A percentile compares a stretch with the other conserved stretches of the same genome.
These are phyloP conservation scores for Ceratobasidium sp. DNA, from an alignment of 1,284 basidiomycete genomes.

Conservation along the genomic window DNA sequence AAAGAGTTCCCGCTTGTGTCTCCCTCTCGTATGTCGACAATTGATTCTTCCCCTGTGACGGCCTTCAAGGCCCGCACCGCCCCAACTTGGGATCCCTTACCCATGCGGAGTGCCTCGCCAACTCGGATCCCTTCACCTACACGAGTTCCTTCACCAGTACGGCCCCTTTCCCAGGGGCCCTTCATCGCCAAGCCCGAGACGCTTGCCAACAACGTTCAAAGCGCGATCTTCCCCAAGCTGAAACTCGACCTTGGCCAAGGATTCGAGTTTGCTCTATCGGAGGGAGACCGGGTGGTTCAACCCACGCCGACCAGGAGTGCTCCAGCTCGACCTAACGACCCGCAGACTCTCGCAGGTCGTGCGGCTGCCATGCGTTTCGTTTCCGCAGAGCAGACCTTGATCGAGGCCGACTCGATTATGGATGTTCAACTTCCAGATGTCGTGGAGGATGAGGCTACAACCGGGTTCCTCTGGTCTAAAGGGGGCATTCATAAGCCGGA, in stretches of 20 bases:
- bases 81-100: conserved; percentile 2
- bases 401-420: conserved; percentile 29
- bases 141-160: neutral
- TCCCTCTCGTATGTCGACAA: neutral
- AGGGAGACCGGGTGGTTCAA: neutral
- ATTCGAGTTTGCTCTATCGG: conserved; percentile 24
- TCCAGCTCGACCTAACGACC: neutral
- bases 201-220: neutral
- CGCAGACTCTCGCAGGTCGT: neutral
- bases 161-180: neutral
- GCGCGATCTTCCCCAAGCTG: neutral
- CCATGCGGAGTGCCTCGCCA: conserved; percentile 1
- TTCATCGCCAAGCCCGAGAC: neutral
- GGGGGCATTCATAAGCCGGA: neutral
- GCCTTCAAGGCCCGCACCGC: conserved; percentile 22
- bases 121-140: conserved; percentile 8
- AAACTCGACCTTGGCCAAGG: conserved; percentile 25
- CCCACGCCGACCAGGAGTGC: neutral
- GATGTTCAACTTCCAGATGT: conserved; percentile 29
- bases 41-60: conserved; percentile 12
- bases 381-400: conserved; percentile 6
- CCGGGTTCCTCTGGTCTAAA: conserved; percentile 8
- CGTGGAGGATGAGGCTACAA: conserved; percentile 23
- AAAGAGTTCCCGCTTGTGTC: conserved; percentile 13
- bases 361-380: conserved; percentile 32